Conservation (phyloP, 2,329 filamentous ascomycete species). For the Verticillium tricorpus region DNA sequence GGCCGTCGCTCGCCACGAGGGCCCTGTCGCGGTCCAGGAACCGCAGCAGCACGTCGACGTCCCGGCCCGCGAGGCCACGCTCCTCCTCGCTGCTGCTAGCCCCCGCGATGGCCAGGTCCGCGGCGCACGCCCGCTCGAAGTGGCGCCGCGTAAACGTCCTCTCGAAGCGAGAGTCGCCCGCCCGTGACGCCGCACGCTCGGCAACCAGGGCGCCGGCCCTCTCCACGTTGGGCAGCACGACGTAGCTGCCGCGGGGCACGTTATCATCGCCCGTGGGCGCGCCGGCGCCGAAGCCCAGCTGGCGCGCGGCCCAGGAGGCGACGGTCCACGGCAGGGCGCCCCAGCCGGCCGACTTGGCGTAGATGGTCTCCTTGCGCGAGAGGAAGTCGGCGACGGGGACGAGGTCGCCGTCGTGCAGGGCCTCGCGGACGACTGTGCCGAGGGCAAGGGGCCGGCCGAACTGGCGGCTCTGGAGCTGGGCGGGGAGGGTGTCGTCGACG, state of each 20-base stretch:
- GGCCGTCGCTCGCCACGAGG: constrained; percentile 53
- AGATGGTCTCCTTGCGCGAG: constrained; percentile 62
- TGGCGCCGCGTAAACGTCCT: constrained; percentile 62
- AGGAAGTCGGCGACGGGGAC: constrained; percentile 69
- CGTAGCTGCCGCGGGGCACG: constrained; percentile 58
- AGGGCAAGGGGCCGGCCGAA: constrained; percentile 79
- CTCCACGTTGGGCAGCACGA: constrained; percentile 60
- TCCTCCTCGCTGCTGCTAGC: not conserved
- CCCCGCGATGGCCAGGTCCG: not conserved
- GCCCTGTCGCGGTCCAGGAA: constrained; percentile 66
- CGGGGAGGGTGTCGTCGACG: constrained; percentile 59
- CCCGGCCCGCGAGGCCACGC: constrained; percentile 49
- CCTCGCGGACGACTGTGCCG: constrained; percentile 72
- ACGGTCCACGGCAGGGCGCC: constrained; percentile 65
- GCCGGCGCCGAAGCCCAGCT: constrained; percentile 57
- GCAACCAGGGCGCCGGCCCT: constrained; percentile 51
- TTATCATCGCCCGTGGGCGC: constrained; percentile 41
- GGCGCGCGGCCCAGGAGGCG: constrained; percentile 69
- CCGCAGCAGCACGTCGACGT: constrained; percentile 65
- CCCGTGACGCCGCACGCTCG: constrained; percentile 28
- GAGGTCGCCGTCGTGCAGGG: constrained; percentile 63
- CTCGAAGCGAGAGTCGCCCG: constrained; percentile 48
- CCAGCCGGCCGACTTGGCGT: constrained; percentile 61
- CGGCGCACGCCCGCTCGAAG: constrained; percentile 45
- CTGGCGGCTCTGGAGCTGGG: constrained; percentile 68